Evolutionary conservation across 1,284 basidiomycete species (phyloP).

Genomic region (Trichosporon coremiiforme): DNA sequence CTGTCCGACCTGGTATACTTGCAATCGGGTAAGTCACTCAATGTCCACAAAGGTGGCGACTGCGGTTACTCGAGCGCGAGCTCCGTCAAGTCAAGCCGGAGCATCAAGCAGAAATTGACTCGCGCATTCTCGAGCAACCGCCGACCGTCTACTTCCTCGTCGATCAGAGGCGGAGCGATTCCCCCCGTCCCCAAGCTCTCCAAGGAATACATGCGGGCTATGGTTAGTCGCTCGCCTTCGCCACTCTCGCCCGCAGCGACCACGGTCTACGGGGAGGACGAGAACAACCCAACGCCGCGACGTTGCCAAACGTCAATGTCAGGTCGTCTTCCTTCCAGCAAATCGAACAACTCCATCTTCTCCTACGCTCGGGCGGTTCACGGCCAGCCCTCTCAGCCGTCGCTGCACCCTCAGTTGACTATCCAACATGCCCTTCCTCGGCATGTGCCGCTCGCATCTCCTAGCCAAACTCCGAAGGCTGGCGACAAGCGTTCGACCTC

Average conservation of each 20-base stretch:
- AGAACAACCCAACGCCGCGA: neutral
- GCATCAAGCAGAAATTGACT: slow-evolving; percentile 8
- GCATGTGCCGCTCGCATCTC: neutral
- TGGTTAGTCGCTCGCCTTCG: slow-evolving; percentile 9
- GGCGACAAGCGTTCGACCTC: neutral
- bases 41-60: neutral
- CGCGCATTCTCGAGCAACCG: neutral
- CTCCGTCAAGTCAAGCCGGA: neutral
- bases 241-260: neutral
- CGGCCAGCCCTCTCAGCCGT: slow-evolving; percentile 1
- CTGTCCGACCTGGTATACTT: neutral
- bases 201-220: neutral
- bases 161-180: neutral
- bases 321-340: neutral
- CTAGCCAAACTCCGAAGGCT: neutral
- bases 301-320: slow-evolving; percentile 8
- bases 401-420: neutral
- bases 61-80: neutral
- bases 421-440: neutral
- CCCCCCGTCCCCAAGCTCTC: slow-evolving; percentile 3
- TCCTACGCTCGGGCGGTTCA: neutral
- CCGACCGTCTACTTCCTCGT: neutral
- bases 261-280: neutral
- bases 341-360: slow-evolving; percentile 9
- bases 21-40: neutral